Conservation (phyloP, 495 filamentous ascomycete species). For the Aspergillus olivimuriae region DNA sequence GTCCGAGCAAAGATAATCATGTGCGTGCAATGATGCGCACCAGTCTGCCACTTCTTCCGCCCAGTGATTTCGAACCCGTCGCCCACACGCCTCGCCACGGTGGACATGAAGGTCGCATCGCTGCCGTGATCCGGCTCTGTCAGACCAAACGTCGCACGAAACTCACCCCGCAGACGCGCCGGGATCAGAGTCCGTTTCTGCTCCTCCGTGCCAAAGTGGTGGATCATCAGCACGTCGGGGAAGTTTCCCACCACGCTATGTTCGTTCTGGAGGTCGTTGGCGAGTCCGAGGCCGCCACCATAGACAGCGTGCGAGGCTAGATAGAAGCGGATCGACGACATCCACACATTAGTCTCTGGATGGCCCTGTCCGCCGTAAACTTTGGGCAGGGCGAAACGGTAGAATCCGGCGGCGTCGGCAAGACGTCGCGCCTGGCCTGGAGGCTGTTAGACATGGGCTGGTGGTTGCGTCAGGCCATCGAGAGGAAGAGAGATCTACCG, state of each 20-base stretch:
- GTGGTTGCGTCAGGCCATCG: not conserved
- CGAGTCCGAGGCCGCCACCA: slow-evolving; percentile 45
- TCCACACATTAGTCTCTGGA: slow-evolving; percentile 49
- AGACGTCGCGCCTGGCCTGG: slow-evolving; percentile 31
- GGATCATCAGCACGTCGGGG: slow-evolving; percentile 51
- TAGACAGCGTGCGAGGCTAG: slow-evolving; percentile 41
- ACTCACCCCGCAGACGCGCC: slow-evolving; percentile 39
- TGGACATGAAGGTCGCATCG: slow-evolving; percentile 54
- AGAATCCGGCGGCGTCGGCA: slow-evolving; percentile 51
- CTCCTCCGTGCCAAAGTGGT: slow-evolving; percentile 44
- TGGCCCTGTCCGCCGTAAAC: slow-evolving; percentile 47
- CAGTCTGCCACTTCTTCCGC: slow-evolving; percentile 56
- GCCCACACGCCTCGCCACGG: slow-evolving; percentile 30
- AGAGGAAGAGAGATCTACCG: not conserved
- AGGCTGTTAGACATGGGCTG: not conserved
- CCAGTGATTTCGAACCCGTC: slow-evolving; percentile 48
- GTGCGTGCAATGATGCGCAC: slow-evolving; percentile 52
- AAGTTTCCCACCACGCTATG: slow-evolving; percentile 54
- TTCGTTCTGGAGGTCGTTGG: slow-evolving; percentile 58
- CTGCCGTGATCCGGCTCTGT: slow-evolving; percentile 56
- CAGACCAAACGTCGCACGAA: slow-evolving; percentile 50
- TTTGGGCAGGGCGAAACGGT: slow-evolving; percentile 46
- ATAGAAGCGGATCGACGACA: slow-evolving; percentile 53
- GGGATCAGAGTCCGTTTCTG: slow-evolving; percentile 46
- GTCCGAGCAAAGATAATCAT: slow-evolving; percentile 54